These are phyloP conservation scores for Madurella mycetomatis DNA, from an alignment of 2,329 filamentous ascomycete species.

Conservation along the genomic window DNA sequence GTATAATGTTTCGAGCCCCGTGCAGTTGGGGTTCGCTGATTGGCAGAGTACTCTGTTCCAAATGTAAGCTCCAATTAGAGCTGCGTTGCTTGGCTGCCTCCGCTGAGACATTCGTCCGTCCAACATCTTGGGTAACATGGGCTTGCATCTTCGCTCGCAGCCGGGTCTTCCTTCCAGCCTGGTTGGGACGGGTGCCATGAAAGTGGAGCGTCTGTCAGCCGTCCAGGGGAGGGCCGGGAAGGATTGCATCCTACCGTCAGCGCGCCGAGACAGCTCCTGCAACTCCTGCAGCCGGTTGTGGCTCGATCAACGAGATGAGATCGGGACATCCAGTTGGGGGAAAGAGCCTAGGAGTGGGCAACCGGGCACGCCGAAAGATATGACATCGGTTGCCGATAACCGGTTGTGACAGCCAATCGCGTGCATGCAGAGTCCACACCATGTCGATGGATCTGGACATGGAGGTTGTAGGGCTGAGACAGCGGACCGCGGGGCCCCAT, in stretches of 20 bases:
- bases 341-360: background rate
- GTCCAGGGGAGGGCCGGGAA: background rate
- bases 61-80: slow-evolving; percentile 11
- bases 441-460: background rate
- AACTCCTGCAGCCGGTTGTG: background rate
- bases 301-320: background rate
- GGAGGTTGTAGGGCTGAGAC: slow-evolving; percentile 18
- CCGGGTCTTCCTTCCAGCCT: no score
- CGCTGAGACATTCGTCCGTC: slow-evolving; percentile 1
- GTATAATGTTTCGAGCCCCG: slow-evolving; percentile 1
- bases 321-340: background rate
- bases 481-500: slow-evolving; percentile 5
- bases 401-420: background rate
- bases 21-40: slow-evolving; percentile 8
- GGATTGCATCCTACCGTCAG: background rate
- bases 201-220: no score
- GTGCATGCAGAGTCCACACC: background rate
- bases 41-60: slow-evolving; percentile 12
- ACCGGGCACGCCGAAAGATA: background rate
- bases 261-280: background rate
- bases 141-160: background rate
- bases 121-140: no score
- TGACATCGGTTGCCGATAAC: background rate
- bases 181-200: no score
- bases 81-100: background rate